Conservation (phyloP, 768 basidiomycete species). For the Boletus sensibilis region DNA sequence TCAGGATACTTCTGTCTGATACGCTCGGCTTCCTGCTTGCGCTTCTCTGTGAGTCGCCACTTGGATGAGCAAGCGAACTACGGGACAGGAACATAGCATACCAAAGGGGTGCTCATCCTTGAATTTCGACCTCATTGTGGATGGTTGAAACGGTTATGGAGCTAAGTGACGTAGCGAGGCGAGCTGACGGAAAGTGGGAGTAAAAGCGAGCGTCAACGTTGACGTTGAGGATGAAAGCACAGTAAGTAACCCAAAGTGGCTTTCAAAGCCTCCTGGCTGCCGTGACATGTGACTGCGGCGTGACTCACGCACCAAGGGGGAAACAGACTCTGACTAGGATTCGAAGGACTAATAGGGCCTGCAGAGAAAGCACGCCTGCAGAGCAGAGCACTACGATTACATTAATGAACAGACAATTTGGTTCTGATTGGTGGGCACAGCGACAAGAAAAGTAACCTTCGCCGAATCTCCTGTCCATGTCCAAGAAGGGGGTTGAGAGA, state of each 20-base stretch:
- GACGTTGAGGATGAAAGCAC: slow-evolving; percentile 24
- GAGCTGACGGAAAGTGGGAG: slow-evolving; percentile 8
- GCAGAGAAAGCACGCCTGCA: not conserved
- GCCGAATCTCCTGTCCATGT: not conserved
- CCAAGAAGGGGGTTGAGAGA: not conserved
- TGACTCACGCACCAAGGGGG: slow-evolving; percentile 27
- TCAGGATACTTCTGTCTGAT: slow-evolving; percentile 99
- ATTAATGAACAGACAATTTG: not conserved
- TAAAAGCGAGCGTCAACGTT: slow-evolving; percentile 26
- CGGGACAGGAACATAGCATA: slow-evolving; percentile 37
- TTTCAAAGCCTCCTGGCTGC: slow-evolving; percentile 32
- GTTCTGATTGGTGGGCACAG: not conserved
- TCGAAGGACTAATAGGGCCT: not conserved
- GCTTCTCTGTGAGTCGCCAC: slow-evolving; percentile 70
- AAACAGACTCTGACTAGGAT: not conserved
- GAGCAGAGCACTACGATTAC: slow-evolving; percentile 1
- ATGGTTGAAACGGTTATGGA: slow-evolving; percentile 2
- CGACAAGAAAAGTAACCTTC: not conserved
- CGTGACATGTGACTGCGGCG: slow-evolving; percentile 33
- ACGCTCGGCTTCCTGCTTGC: slow-evolving; percentile 98
- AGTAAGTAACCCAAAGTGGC: slow-evolving; percentile 25
- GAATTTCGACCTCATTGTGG: slow-evolving; percentile 87
- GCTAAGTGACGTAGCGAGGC: slow-evolving; percentile 1
- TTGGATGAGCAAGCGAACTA: slow-evolving; percentile 34
- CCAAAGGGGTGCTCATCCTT: slow-evolving; percentile 99